A percentile compares a stretch with the other conserved stretches of the same genome.
These are phyloP conservation scores for Pseudogymnoascus sp. DNA, from an alignment of 2,329 filamentous ascomycete species.

Conservation along the genomic window DNA sequence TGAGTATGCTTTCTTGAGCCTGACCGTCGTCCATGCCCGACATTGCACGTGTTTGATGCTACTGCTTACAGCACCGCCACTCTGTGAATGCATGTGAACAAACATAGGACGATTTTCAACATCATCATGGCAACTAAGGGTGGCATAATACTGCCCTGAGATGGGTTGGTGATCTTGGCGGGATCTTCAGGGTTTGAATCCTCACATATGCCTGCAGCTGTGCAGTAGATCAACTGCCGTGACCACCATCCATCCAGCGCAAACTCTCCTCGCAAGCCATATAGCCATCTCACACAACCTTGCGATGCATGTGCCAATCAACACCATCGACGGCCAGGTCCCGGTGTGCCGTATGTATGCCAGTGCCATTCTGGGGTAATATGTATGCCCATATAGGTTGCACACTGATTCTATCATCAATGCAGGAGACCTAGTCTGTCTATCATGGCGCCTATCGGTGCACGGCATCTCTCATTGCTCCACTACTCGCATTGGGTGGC, in stretches of 20 bases:
- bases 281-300: not conserved
- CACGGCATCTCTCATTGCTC: not conserved
- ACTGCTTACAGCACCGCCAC: not conserved
- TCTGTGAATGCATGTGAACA: not conserved
- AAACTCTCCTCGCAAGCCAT: not conserved
- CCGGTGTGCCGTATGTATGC: not conserved
- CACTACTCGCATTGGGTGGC: not conserved
- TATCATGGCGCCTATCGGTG: not conserved
- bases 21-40: not conserved
- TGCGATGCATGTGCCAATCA: not conserved
- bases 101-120: not conserved
- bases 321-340: not conserved
- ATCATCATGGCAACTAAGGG: not conserved
- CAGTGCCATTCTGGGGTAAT: not conserved
- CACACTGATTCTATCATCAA: not conserved
- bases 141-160: not conserved
- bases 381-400: not conserved
- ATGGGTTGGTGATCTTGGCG: not conserved
- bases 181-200: slow-evolving; percentile 2
- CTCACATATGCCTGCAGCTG: not conserved
- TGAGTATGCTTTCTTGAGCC: not conserved
- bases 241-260: not conserved
- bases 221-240: slow-evolving; percentile 1
- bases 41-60: slow-evolving; percentile 2
- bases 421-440: not conserved